phyloP scores from a whole-genome alignment of 179 eudicot species.

The Camellia oleifera region DNA sequence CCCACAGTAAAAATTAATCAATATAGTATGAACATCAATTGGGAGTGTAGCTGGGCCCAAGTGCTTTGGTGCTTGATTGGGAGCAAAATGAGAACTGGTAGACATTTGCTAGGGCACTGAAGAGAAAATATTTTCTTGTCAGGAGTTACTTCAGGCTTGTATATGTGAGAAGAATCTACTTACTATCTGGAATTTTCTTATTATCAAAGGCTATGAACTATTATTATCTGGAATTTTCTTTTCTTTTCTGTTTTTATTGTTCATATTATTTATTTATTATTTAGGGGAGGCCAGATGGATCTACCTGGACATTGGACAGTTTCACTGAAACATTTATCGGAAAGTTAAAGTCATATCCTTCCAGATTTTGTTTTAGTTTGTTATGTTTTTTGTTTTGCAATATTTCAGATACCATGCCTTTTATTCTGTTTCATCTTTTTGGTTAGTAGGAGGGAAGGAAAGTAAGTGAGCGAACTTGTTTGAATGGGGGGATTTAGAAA shows the following conservation, averaged over 20 bases:
- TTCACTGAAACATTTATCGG: conserved; percentile 57
- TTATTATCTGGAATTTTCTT: background rate
- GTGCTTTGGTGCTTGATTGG: background rate
- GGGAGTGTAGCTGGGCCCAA: background rate
- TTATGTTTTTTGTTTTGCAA: background rate
- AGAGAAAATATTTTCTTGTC: background rate
- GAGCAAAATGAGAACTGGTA: background rate
- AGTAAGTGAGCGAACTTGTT: background rate
- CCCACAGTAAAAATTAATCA: background rate
- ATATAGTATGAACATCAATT: background rate
- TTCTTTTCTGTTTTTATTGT: background rate
- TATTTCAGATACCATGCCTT: background rate
- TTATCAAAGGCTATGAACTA: background rate
- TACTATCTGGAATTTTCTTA: background rate
- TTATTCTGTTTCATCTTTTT: background rate
- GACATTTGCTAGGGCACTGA: background rate
- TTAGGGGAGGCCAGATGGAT: conserved; percentile 56
- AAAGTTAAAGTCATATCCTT: conserved; percentile 88
- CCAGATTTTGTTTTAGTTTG: conserved; percentile 1
- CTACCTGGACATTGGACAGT: conserved; percentile 67
- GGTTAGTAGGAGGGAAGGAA: background rate
- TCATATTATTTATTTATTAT: conserved; percentile 2
- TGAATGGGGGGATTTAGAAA: background rate
- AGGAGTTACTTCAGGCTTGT: background rate
- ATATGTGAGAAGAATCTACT: background rate